Evolutionary conservation across 768 basidiomycete genomes (phyloP).

Genomic region (Lentinula sp.): DNA sequence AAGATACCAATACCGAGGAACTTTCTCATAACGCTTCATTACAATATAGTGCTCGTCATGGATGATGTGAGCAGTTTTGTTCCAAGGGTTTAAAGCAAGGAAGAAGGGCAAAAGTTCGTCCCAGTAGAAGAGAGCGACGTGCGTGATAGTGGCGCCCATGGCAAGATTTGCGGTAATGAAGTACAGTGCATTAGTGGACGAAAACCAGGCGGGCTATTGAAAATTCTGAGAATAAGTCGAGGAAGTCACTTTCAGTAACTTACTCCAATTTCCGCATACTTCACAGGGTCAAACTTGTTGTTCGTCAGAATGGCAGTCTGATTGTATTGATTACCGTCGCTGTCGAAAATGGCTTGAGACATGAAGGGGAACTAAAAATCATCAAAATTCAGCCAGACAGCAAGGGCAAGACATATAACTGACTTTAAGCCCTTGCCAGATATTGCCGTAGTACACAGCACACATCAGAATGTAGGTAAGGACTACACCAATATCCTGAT

Average conservation of each 20-base stretch:
- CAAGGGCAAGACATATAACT: neutral
- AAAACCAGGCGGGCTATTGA: conserved; percentile 27
- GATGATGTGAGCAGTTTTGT: conserved; percentile 17
- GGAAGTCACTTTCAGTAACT: neutral
- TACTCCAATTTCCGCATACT: conserved; percentile 12
- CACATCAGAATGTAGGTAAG: neutral
- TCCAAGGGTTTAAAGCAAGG: conserved; percentile 19
- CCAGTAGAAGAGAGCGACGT: conserved; percentile 29
- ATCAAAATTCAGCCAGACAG: neutral
- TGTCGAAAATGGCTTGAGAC: conserved; percentile 7
- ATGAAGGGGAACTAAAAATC: conserved; percentile 11
- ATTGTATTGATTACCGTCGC: conserved; percentile 16
- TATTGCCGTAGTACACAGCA: conserved; percentile 16
- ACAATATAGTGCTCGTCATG: conserved; percentile 21
- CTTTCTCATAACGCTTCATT: conserved; percentile 10
- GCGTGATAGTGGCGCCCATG: conserved; percentile 14
- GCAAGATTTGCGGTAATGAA: conserved; percentile 14
- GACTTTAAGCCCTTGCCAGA: conserved; percentile 11
- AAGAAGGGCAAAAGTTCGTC: conserved; percentile 14
- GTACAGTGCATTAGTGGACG: conserved; percentile 22
- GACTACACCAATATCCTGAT: conserved; percentile 15
- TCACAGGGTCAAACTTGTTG: conserved; percentile 17
- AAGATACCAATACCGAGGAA: conserved; percentile 18
- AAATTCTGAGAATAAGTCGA: neutral
- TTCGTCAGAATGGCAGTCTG: conserved; percentile 20